Percentiles rank a stretch among this genome's conserved stretches.
Conservation (phyloP, 179 eudicot genomes). For the Silene vulgaris region DNA sequence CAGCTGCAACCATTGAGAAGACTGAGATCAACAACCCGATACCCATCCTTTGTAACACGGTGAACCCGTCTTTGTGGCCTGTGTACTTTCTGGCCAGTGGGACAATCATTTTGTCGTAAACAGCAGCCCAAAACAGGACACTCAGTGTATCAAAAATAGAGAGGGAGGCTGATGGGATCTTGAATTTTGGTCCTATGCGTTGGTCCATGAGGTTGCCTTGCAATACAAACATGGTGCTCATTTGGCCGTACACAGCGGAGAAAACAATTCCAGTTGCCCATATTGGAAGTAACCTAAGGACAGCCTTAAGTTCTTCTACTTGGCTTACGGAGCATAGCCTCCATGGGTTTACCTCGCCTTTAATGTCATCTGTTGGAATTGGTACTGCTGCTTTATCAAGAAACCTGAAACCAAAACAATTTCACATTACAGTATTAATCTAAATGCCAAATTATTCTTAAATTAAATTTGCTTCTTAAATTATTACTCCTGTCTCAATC, state of each 20-base stretch:
- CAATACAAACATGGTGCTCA: slow-evolving; percentile 63
- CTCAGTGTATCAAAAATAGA: slow-evolving; percentile 58
- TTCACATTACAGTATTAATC: neutral
- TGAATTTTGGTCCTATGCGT: slow-evolving; percentile 46
- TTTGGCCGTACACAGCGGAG: slow-evolving; percentile 58
- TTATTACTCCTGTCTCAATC: too few species aligned
- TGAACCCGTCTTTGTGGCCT: slow-evolving; percentile 52
- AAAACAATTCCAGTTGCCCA: slow-evolving; percentile 66
- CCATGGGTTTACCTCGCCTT: slow-evolving; percentile 42
- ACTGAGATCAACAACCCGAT: slow-evolving; percentile 60
- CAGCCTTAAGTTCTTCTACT: slow-evolving; percentile 60
- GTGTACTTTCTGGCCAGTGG: slow-evolving; percentile 40
- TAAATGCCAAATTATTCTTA: too few species aligned
- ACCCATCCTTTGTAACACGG: slow-evolving; percentile 66
- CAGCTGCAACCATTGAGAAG: slow-evolving; percentile 55
- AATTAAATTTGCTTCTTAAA: too few species aligned
- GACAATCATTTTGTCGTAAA: slow-evolving; percentile 47
- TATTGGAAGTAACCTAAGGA: slow-evolving; percentile 52
- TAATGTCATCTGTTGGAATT: slow-evolving; percentile 31
- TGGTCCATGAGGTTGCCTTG: slow-evolving; percentile 67
- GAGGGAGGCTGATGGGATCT: slow-evolving; percentile 68
- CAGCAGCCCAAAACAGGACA: slow-evolving; percentile 57
- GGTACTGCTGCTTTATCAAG: slow-evolving; percentile 70
- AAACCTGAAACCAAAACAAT: slow-evolving; percentile 20
- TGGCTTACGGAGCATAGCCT: slow-evolving; percentile 62